Evolutionary conservation across 208 protist species (phyloP).

Genomic region (Novymonas esmeraldas): DNA sequence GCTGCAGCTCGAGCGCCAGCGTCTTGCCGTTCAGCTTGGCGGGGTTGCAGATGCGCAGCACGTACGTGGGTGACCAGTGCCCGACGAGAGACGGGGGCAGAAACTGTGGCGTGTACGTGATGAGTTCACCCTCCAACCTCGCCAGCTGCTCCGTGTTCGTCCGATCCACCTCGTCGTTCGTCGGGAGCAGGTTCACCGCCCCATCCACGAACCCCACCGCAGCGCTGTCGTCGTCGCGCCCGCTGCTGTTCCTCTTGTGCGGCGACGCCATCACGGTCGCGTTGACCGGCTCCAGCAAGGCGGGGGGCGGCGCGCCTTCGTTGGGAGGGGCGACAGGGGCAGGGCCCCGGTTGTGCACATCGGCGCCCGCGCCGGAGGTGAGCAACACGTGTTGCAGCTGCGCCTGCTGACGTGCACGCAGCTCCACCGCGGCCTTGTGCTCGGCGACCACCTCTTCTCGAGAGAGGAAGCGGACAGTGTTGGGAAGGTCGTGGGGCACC

Average conservation of each 20-base stretch:
- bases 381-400: conserved; percentile 29
- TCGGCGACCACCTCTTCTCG: conserved; percentile 24
- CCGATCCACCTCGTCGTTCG: conserved; percentile 70
- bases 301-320: too few species aligned
- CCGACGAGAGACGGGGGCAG: conserved; percentile 57
- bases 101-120: conserved; percentile 55
- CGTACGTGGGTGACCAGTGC: conserved; percentile 72
- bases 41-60: conserved; percentile 46
- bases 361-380: background rate
- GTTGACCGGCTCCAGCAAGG: background rate
- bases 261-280: background rate
- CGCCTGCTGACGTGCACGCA: conserved; percentile 27
- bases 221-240: background rate
- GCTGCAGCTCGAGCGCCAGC: conserved; percentile 24
- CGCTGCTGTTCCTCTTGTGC: background rate
- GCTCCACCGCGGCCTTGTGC: conserved; percentile 16
- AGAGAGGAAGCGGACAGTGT: conserved; percentile 65
- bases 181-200: conserved; percentile 84
- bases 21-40: conserved; percentile 14
- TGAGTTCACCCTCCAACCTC: conserved; percentile 62
- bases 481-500: conserved; percentile 60
- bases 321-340: too few species aligned
- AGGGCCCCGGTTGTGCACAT: too few species aligned
- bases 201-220: conserved; percentile 54
- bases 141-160: conserved; percentile 71